Evolutionary conservation across 768 basidiomycete species (phyloP), one percentile per base, ranked within the genome.

Genomic region (Lentinus brumalis): DNA sequence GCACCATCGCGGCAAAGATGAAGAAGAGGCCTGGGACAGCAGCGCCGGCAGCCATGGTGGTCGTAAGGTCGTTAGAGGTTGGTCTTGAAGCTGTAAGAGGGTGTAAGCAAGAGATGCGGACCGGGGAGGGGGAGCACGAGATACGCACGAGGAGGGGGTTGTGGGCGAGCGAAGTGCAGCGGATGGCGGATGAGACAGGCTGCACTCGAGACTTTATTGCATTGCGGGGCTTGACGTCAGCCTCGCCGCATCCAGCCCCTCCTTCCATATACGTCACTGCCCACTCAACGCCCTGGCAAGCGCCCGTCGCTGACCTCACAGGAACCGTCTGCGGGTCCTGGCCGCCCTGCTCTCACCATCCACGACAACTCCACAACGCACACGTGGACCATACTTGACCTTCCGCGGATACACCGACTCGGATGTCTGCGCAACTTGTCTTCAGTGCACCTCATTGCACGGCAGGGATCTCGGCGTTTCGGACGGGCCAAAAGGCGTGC

Each of bases 21-120:
- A 91, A 81, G 67, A 92, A 81, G 58, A 92, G 75, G 32, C 89
- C 90, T 64, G 89, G 89, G 41, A 84, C 46, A 32, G 89, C 88
- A 64, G 86, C 79, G 53, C 81, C 79, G 65, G 85, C 82, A 50
- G 80, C 77, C 83, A 86, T 73, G 58, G 62, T 35, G 50, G 63
- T 67, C 63, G 66, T 64, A 38, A 62, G 31, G 45, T 50, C 32
- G 42, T 42, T 45, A 12, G 32, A 50, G 32, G 42, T 35, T 45
- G 21, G 32, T 35, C 31, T 51, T 61, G 49, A 30, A 40, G 60
- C 50, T 60, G 40, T 11, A 21, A 2, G 31, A 53, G 44, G 29
- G 51, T 32, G n/a, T 3, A 38, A 44, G 31, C 26, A 53, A 44
- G 32, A 59, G 35, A 38, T 40, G 21, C 29, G 30, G 49, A 21